Evolutionary conservation across 495 filamentous ascomycete genomes (phyloP).

Genomic region (Emericellopsis terricola): DNA sequence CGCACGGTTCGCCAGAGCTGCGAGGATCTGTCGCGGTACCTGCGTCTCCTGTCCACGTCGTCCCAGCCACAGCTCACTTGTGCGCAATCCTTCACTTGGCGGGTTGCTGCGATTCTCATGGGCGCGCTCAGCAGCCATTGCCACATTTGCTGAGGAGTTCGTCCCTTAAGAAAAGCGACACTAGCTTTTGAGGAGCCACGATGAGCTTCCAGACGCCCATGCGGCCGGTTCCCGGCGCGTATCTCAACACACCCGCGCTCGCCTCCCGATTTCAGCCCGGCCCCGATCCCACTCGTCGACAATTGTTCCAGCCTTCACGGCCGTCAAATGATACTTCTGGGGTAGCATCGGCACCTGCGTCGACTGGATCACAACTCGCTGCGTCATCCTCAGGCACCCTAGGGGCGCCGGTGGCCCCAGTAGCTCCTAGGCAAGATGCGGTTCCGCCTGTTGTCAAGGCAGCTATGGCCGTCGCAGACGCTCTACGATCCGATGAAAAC

Average conservation of each 20-base stretch:
- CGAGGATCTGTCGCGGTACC: no score
- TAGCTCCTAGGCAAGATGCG: constrained; percentile 1
- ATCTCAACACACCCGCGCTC: constrained; percentile 48
- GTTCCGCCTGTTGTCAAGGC: constrained; percentile 56
- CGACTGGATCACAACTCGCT: neutral
- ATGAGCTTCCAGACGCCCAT: constrained; percentile 53
- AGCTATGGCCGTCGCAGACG: constrained; percentile 66
- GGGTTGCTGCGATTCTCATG: no score
- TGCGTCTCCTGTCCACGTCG: neutral
- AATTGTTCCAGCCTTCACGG: constrained; percentile 14
- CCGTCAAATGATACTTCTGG: constrained; percentile 2
- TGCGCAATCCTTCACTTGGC: no score
- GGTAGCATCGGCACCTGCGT: constrained; percentile 2
- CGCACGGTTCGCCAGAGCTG: no score
- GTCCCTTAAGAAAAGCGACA: no score
- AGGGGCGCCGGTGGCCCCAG: neutral
- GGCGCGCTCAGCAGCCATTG: no score
- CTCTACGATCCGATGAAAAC: constrained; percentile 51
- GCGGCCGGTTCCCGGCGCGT: constrained; percentile 53
- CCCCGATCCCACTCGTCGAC: constrained; percentile 18
- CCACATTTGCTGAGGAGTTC: no score
- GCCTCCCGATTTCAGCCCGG: constrained; percentile 15
- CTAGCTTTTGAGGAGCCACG: no score
- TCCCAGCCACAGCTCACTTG: no score
- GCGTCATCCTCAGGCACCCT: neutral